Evolutionary conservation across 805 yeast species (phyloP).

Genomic region (Cyberlindnera saturnus): DNA sequence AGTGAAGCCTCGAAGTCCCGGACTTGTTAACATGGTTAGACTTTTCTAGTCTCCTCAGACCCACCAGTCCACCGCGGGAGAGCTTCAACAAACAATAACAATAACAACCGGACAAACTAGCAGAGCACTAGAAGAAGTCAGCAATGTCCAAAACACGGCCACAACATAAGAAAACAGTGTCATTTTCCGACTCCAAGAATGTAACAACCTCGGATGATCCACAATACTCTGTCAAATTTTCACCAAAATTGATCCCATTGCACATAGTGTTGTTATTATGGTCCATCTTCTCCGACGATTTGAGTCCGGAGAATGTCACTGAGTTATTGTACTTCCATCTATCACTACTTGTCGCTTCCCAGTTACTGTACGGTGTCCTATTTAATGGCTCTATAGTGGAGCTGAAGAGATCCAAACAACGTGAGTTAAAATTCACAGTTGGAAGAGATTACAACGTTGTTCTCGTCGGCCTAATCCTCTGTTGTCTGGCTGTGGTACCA

Average conservation of each 20-base stretch:
- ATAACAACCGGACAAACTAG: too few species aligned
- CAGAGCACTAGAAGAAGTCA: neutral
- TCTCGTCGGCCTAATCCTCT: constrained; percentile 9
- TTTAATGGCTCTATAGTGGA: constrained; percentile 6
- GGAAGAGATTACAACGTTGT: constrained; percentile 5
- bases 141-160: constrained; percentile 4
- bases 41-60: too few species aligned
- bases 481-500: constrained; percentile 21
- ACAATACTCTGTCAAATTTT: constrained; percentile 2
- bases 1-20: too few species aligned
- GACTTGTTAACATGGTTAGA: too few species aligned
- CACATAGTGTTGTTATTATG: constrained; percentile 4
- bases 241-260: constrained; percentile 6
- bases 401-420: constrained; percentile 4
- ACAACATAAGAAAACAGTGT: constrained; percentile 11
- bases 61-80: too few species aligned
- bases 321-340: constrained; percentile 1
- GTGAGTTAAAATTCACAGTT: constrained; percentile 3
- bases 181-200: constrained; percentile 10
- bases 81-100: too few species aligned
- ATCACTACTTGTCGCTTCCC: neutral
- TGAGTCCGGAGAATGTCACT: constrained; percentile 1
- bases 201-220: constrained; percentile 3
- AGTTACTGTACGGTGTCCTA: constrained; percentile 4
- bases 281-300: constrained; percentile 4